Base-by-base conservation (phyloP, 2,329 filamentous ascomycete genomes). In the Didymella sp. region DNA sequence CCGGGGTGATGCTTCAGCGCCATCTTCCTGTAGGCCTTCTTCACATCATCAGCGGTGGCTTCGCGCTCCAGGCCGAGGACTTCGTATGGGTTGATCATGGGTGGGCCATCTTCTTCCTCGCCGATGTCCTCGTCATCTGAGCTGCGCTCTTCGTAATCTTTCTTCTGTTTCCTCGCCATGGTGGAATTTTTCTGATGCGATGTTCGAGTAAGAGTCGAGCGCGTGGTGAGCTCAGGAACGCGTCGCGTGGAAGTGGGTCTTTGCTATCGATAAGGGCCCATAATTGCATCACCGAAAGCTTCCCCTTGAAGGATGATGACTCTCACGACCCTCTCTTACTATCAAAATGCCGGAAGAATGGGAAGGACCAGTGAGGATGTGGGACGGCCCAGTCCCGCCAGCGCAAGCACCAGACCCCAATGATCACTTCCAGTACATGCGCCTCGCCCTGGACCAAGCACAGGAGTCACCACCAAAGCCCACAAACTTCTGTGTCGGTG, bases 401-500 rank as follows among this genome's bases (percentile, higher is more conserved):
- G 52, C 58, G 2, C 38, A 55, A 56, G 45, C 49, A 11, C 59
- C 60, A 31, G 63, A 72, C 21, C 66, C 73, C 21, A 65, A 67
- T 41, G 65, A 74, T 37, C 72, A 75, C 51, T 51, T 62, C 22
- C 64, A 71, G 44, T 86, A 86, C 72, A 89, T 98, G 81, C 84
- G 81, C 51, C 80, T 89, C 53, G 92, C 92, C 33, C 85, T 98
- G 55, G 78, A 83, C n/a, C 82, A 92, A 61, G 93, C 95, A 12
- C 82, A 84, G 31, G 84, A 89, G 62, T 96, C 93, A 11, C 90
- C 91, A 2, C 91, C 92, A 25, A 92, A 89, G 69, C 89, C 93
- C 2, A 92, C 91, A 48, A 98, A 98, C 76, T 99, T 92, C 80
- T 87, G 94, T 58, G 93, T 99, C 21, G 95, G 95, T 38, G 95